phyloP scores from a whole-genome alignment of 2,329 filamentous ascomycete genomes.

The Triangularia verruculosa region DNA sequence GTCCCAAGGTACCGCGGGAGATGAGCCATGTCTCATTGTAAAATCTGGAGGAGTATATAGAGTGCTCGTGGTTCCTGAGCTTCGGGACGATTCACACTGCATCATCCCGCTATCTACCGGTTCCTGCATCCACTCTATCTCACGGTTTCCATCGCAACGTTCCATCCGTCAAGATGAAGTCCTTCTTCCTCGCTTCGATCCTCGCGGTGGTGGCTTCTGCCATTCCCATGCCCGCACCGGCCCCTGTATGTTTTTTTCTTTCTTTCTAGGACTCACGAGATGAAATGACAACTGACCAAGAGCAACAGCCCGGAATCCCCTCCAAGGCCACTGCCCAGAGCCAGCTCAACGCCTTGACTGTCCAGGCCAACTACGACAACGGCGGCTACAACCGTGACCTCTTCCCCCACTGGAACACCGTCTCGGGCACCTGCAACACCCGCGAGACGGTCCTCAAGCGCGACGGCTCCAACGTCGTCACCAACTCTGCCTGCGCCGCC shows the following conservation, averaged over 20 bases:
- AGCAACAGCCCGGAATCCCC: slow-evolving; percentile 59
- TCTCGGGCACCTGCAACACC: slow-evolving; percentile 67
- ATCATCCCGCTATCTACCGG: not conserved
- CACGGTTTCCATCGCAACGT: not conserved
- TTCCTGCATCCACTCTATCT: not conserved
- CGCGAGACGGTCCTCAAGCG: slow-evolving; percentile 69
- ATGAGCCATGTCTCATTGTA: not conserved
- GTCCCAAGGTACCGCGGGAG: not conserved
- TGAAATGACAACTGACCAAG: not conserved
- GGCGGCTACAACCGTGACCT: slow-evolving; percentile 61
- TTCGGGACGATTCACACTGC: not conserved
- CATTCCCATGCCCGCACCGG: slow-evolving; percentile 25
- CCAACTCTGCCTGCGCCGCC: slow-evolving; percentile 57
- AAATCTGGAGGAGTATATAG: not conserved
- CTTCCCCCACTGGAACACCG: slow-evolving; percentile 70
- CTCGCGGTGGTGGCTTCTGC: slow-evolving; percentile 20
- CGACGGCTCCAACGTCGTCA: slow-evolving; percentile 64
- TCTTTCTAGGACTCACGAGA: not conserved
- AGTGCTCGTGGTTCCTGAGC: not conserved
- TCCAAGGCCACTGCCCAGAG: slow-evolving; percentile 53
- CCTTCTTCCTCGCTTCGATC: slow-evolving; percentile 18
- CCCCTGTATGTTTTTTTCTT: slow-evolving; percentile 25
- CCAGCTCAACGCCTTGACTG: slow-evolving; percentile 57
- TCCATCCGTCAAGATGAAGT: slow-evolving; percentile 24
- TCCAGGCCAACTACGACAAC: slow-evolving; percentile 52